Conservation (phyloP, 2,329 filamentous ascomycete species). For the Curvularia sp. region DNA sequence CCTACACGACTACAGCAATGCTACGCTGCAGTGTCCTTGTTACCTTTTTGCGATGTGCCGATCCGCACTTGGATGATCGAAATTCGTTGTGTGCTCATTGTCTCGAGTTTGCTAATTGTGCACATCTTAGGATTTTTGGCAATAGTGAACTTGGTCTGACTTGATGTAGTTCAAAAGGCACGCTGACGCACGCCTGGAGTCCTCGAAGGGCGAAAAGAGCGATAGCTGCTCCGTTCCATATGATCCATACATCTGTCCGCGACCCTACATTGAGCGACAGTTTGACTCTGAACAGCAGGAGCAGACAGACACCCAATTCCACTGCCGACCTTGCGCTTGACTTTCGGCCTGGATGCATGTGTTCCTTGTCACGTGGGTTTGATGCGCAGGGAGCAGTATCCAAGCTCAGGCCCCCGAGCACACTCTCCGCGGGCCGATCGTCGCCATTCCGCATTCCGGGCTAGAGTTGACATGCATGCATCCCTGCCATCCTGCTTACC, state of each 20-base stretch:
- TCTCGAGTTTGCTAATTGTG: not conserved
- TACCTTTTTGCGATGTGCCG: not conserved
- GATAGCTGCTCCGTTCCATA: not conserved
- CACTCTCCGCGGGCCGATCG: slow-evolving; percentile 5
- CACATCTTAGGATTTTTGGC: too few relatives aligned
- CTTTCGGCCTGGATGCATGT: not conserved
- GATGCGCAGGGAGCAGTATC: not conserved
- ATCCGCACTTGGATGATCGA: not conserved
- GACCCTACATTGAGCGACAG: not conserved
- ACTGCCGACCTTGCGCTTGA: not conserved
- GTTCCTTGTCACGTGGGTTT: slow-evolving; percentile 8
- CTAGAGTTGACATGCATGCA: slow-evolving; percentile 7
- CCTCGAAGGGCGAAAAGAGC: not conserved
- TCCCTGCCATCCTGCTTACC: not conserved
- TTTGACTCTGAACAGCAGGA: not conserved
- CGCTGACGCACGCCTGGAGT: slow-evolving; percentile 5
- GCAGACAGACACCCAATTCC: not conserved
- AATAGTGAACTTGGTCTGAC: not conserved
- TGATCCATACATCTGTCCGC: not conserved
- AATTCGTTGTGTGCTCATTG: not conserved
- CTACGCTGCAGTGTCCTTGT: not conserved
- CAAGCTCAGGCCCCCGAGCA: slow-evolving; percentile 1
- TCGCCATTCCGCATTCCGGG: not conserved
- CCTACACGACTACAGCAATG: slow-evolving; percentile 6
- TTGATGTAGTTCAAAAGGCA: not conserved